These are phyloP conservation scores for Teratosphaeria nubilosa DNA, from an alignment of 2,329 filamentous ascomycete species.

Conservation along the genomic window DNA sequence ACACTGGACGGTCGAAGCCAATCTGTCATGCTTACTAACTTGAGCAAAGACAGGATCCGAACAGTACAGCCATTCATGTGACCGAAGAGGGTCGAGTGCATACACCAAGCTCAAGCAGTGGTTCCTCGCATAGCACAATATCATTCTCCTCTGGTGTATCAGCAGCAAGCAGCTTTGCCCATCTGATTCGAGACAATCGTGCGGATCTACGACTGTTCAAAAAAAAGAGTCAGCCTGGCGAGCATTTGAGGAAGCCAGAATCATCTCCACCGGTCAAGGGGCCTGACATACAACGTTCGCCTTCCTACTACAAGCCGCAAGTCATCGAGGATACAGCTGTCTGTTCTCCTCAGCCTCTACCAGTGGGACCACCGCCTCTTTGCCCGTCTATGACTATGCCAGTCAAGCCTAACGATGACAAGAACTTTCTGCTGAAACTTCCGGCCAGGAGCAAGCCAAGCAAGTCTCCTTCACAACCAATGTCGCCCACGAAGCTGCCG, in stretches of 20 bases:
- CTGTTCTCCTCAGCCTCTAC: neutral
- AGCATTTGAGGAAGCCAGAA: slow-evolving; percentile 14
- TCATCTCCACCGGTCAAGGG: neutral
- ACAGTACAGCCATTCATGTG: neutral
- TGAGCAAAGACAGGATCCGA: neutral
- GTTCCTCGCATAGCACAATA: slow-evolving; percentile 5
- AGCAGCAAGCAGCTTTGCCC: slow-evolving; percentile 20
- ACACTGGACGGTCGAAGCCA: neutral
- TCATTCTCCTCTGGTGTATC: slow-evolving; percentile 10
- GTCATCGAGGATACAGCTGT: slow-evolving; percentile 19
- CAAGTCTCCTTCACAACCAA: neutral
- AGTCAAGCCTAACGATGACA: neutral
- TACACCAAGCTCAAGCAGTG: slow-evolving; percentile 4
- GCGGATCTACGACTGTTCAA: slow-evolving; percentile 17
- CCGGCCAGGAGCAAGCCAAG: neutral
- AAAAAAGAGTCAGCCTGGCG: slow-evolving; percentile 19
- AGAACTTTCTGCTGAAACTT: neutral
- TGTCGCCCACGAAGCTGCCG: neutral
- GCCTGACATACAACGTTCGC: slow-evolving; percentile 6
- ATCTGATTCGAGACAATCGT: slow-evolving; percentile 11
- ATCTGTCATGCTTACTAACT: neutral
- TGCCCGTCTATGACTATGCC: neutral
- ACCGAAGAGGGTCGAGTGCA: neutral
- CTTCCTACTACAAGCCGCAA: slow-evolving; percentile 19
- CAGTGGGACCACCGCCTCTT: neutral